Base-by-base conservation (phyloP, 164 flowering plant species). In the Buxus sempervirens region DNA sequence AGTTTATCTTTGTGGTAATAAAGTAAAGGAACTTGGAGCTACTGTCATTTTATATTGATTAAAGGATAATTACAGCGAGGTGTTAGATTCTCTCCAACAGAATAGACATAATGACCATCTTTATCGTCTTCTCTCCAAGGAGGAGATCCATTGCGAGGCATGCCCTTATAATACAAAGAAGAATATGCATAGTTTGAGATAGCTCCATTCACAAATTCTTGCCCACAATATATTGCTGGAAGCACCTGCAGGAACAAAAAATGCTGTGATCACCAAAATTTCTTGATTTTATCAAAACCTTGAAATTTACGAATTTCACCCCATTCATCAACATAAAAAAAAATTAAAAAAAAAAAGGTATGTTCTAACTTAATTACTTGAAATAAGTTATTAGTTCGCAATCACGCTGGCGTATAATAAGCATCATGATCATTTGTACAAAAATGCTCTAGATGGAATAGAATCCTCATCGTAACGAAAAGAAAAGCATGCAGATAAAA, bases 71-170 rank as follows among this genome's bases (percentile, higher is more conserved):
- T 85, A 93, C 98, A 93, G 56, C 96, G 88, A 64, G 88, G 74
- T 26, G 93, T 86, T 72, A 93, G 74, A 74, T 82, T 82, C 36
- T 93, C 96, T 63, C 98, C 96, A 69, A 90, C 42, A 13, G 78
- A 82, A 79, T 82, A 93, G 25, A 83, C 79, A 63, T 88, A 93
- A 72, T 93, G 98, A 0, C 98, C 98, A 64, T 93, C 95, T 82
- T 90, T 88, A 75, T 93, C 93, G 79, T 93, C 98, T 19, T 79
- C 83, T 71, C 98, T 81, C 93, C 91, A 84, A 53, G 98, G 96
- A 45, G 98, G 93, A 9, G 98, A 90, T 45, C 76, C 86, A 77
- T 77, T 77, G 51, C 78, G 88, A 67, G 86, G 79, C 54, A 81
- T 42, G 24, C 79, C 82, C 65, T 84, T 80, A 71, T 74, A 81